Base-by-base conservation (phyloP, 352 stramenopile genomes). In the Phytophthora crassamura region DNA sequence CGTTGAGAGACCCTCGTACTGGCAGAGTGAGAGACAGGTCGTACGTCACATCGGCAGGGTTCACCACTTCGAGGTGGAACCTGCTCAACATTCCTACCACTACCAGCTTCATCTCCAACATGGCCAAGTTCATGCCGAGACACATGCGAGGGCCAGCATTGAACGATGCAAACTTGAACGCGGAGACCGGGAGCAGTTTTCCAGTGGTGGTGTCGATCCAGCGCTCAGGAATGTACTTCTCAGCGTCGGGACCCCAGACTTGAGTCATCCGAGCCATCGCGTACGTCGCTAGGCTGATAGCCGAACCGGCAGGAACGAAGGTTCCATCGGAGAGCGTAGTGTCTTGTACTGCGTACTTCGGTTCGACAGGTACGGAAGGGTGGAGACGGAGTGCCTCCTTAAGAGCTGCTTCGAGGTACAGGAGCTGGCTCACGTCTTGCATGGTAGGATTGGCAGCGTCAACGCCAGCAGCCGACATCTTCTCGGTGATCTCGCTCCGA, bases 61-160 rank as follows among this genome's bases (percentile, higher is more conserved):
- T 59, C 25, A 72, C 15, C 7, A 84, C 57, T 6, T 74, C 36
- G 14, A 94, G 25, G 22, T 80, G 52, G 45, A 92, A 92, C 34
- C 72, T 80, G 28, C 57, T 67, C 12, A 96, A 40, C 9, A 96
- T 34, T 2, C 67, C 68, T 2, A 67, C 51, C 6, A 84, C 55
- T 11, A 90, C 59, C 25, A 93, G 59, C 64, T 95, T 93, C 69
- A 94, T 90, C 72, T 95, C 80, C 2, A 94, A 59, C 65, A 94
- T 78, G 18, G 88, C 88, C 5, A 96, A 59, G 20, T 74, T 76
- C 63, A 77, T 82, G 20, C 88, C 88, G 3, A 94, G 67, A 43
- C 88, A 95, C 22, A 74, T 63, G 8, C 88, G 73, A 33, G 77
- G 78, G 4, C 88, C 88, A 9, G 74, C 80, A 61, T 89, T 78